Base-by-base conservation (phyloP, 2,329 filamentous ascomycete species). In the Fusarium phyllophilum region DNA sequence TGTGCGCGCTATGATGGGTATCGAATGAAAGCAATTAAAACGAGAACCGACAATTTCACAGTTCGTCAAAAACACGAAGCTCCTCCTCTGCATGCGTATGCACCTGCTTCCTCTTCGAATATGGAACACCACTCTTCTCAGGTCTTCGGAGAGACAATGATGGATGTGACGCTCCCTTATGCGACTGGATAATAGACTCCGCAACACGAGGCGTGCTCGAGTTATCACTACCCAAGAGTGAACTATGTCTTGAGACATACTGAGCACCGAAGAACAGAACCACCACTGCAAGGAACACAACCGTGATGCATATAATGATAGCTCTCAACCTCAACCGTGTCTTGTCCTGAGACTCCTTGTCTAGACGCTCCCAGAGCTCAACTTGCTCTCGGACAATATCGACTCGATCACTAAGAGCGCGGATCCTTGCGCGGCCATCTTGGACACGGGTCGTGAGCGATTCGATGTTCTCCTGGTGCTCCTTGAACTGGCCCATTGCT, bases 281-380 rank as follows among this genome's bases (percentile, higher is more conserved):
- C 13, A 89, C 80, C 24, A 89, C 67, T 6, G 89, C 74, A 41
- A 92, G 84, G 9, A 84, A 79, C 39, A 87, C 67, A 14, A 85
- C 79, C 29, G 84, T 88, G 68, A 87, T 88, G 70, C 90, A 85
- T 44, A 89, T 86, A 90, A 91, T 94, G 52, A 92, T 83, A 26
- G 88, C 85, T 73, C 88, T 89, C 70, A 94, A 83, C 56, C 91
- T 87, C 78, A 84, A 86, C 69, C 90, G 84, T n/a, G 90, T 93
- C 76, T 86, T 89, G 77, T 92, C 90, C 81, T 93, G 89, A 86
- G 91, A 92, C 76, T 90, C 89, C 54, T 84, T 85, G 81, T 95
- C 93, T 4, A 89, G 87, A 63, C 85, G 86, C 79, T 93, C 91
- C 87, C 92, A 93, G 34, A 85, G 84, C 78, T 93, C 91, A 20